Conservation (phyloP, 306 rosid genomes). For the Carpinus fangiana region DNA sequence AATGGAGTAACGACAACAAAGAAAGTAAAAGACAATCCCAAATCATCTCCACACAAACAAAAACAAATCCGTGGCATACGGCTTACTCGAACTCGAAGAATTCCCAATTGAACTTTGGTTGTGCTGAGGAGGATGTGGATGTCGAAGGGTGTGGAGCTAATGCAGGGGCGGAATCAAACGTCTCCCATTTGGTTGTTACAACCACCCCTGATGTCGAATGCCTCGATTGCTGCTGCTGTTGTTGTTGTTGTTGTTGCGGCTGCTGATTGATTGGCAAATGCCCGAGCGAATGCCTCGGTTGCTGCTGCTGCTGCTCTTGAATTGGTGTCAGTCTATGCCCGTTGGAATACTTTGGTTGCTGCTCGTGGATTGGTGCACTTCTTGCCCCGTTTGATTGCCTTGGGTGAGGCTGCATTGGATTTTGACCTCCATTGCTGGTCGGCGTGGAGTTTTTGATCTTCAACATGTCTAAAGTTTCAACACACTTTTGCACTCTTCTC, state of each 20-base stretch:
- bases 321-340: constrained; percentile 47
- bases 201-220: constrained; percentile 58
- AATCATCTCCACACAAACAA: constrained; percentile 57
- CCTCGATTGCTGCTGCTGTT: constrained; percentile 33
- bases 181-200: constrained; percentile 95
- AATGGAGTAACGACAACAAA: constrained; percentile 61
- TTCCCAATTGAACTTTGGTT: constrained; percentile 85
- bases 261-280: constrained; percentile 24
- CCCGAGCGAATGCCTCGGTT: constrained; percentile 30
- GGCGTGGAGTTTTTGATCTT: constrained; percentile 67
- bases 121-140: constrained; percentile 39
- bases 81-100: constrained; percentile 64
- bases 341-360: constrained; percentile 44
- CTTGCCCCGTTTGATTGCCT: constrained; percentile 27
- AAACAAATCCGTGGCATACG: constrained; percentile 29
- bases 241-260: neutral
- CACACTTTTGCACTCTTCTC: constrained; percentile 87
- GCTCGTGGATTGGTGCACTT: neutral
- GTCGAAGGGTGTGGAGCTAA: constrained; percentile 42
- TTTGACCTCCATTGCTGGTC: constrained; percentile 35
- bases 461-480: constrained; percentile 84
- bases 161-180: constrained; percentile 64
- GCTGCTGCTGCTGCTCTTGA: constrained; percentile 45
- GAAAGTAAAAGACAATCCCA: constrained; percentile 55
- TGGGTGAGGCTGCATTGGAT: constrained; percentile 29